A percentile compares a stretch with the other conserved stretches of the same genome.
These are phyloP conservation scores for Thielaviopsis populi DNA, from an alignment of 2,329 filamentous ascomycete genomes.

Conservation along the genomic window DNA sequence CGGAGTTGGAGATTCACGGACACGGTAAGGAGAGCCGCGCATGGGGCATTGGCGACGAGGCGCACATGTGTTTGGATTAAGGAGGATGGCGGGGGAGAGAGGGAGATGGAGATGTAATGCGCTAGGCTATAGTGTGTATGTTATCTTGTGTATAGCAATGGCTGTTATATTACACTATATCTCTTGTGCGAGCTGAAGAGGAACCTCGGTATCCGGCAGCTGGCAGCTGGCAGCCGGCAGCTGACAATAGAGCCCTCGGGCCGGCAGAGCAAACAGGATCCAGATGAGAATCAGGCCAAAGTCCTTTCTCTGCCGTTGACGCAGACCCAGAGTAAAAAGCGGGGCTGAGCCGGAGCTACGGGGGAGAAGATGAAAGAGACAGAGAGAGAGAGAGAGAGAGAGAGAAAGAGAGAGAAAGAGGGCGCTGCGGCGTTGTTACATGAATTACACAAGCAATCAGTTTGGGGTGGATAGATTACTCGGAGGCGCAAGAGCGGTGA, in stretches of 20 bases:
- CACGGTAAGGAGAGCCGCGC: constrained; percentile 40
- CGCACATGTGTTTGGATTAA: constrained; percentile 66
- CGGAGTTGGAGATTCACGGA: constrained; percentile 39
- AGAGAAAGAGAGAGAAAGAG: too few relatives aligned
- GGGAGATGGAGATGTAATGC: too few relatives aligned
- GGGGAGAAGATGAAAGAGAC: neutral
- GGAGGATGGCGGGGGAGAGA: neutral
- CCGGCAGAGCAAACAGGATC: neutral
- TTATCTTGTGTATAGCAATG: neutral
- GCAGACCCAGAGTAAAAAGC: neutral
- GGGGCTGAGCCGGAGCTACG: neutral
- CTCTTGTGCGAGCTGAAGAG: too few relatives aligned
- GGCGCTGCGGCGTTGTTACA: too few relatives aligned
- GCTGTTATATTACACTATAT: neutral
- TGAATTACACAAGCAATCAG: too few relatives aligned
- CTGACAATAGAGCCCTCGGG: neutral
- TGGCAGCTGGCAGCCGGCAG: too few relatives aligned
- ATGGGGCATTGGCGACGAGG: constrained; percentile 74
- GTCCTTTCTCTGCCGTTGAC: neutral
- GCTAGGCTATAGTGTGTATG: neutral
- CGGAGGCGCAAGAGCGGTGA: too few relatives aligned
- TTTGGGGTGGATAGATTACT: too few relatives aligned
- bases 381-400: too few relatives aligned
- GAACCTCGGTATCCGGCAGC: too few relatives aligned
- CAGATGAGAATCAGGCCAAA: too few relatives aligned